Evolutionary conservation across 2,329 filamentous ascomycete genomes (phyloP).

Genomic region (Fusarium chuoi): DNA sequence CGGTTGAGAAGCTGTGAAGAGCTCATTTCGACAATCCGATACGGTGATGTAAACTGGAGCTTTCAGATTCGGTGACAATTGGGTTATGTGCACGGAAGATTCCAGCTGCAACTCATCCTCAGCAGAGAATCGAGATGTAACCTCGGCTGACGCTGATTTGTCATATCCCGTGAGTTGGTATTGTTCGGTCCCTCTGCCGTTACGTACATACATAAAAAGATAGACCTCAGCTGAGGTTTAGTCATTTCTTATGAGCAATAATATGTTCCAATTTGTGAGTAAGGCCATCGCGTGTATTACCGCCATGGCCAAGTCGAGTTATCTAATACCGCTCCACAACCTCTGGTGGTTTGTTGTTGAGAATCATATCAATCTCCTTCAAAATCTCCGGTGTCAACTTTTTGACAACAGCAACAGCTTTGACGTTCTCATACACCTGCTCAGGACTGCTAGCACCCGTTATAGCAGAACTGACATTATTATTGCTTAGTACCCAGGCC

Average conservation of each 20-base stretch:
- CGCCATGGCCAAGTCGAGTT: background rate
- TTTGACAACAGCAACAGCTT: slow-evolving; percentile 62
- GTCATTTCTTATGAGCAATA: background rate
- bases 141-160: slow-evolving; percentile 23
- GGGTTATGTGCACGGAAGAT: background rate
- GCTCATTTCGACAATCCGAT: slow-evolving; percentile 34
- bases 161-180: slow-evolving; percentile 7
- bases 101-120: background rate
- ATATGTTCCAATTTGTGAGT: background rate
- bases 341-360: slow-evolving; percentile 67
- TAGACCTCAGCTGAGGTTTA: too few species aligned
- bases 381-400: slow-evolving; percentile 69
- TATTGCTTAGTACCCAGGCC: slow-evolving; percentile 72
- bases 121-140: background rate
- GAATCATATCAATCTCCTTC: slow-evolving; percentile 67
- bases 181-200: background rate
- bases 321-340: slow-evolving; percentile 44
- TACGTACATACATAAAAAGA: background rate
- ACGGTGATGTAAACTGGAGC: background rate
- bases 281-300: background rate
- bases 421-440: slow-evolving; percentile 70
- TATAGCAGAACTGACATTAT: slow-evolving; percentile 70
- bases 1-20: slow-evolving; percentile 40
- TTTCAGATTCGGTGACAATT: background rate
- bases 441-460: slow-evolving; percentile 67